These are phyloP conservation scores for Carex scoparia DNA, from an alignment of 176 grass and related monocot species.

Conservation along the genomic window DNA sequence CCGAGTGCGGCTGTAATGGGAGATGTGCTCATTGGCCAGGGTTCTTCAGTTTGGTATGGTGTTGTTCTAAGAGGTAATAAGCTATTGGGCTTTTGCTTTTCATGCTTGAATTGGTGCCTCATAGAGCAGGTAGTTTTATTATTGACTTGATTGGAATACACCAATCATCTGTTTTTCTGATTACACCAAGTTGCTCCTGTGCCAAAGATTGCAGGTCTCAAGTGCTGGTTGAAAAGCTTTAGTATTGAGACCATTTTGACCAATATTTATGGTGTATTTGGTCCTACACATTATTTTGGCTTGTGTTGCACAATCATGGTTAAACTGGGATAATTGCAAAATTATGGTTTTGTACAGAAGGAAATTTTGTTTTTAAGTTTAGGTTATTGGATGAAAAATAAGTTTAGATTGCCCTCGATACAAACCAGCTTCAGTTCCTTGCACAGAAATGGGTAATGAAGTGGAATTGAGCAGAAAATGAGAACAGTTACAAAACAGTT, in stretches of 20 bases:
- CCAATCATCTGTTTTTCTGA: not conserved
- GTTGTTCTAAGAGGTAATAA: conserved; percentile 88
- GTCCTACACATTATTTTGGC: not conserved
- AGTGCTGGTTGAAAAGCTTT: not conserved
- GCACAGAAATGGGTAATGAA: not conserved
- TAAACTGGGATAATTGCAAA: not conserved
- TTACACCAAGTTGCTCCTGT: not conserved
- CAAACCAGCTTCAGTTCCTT: not conserved
- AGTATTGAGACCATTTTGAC: not conserved
- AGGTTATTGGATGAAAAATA: not conserved
- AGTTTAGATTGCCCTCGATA: not conserved
- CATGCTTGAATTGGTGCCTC: not conserved
- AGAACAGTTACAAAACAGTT: not conserved
- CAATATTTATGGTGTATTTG: not conserved
- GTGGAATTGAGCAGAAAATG: not conserved
- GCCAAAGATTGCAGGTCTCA: not conserved
- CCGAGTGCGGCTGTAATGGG: conserved; percentile 86
- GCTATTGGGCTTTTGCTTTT: not conserved
- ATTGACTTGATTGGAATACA: not conserved
- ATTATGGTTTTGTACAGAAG: not conserved
- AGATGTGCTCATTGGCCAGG: conserved; percentile 79
- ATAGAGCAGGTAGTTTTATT: not conserved
- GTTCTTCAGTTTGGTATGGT: conserved; percentile 95
- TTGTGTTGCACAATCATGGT: not conserved
- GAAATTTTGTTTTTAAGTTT: not conserved